Base-by-base conservation (phyloP, 805 yeast species). In the Candida suzukii region DNA sequence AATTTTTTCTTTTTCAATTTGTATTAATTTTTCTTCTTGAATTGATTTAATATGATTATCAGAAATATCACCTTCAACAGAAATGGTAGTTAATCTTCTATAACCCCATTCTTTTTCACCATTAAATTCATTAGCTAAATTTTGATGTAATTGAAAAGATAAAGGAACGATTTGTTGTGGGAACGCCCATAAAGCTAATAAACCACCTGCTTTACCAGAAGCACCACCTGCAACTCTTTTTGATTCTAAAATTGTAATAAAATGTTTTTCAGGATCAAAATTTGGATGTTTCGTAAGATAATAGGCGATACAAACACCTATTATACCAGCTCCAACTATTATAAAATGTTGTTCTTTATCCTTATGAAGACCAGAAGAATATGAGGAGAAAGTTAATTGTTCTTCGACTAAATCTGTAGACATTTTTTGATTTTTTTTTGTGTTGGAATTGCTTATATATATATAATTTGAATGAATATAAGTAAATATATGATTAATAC, bases 141-240 rank as follows among this genome's bases (percentile, higher is more conserved):
- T 83, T 54, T 83, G 87, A 64, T 91, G 99, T 46, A 91, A 70
- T 48, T 76, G 74, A 64, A 88, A 93, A 37, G 95, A 82, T 41
- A 91, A 68, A 0, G 95, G 93, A 8, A 88, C 98, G 39, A 91
- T 78, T 60, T 87, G 96, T 52, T 83, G 88, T 0, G 99, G 99
- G 61, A 93, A 93, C 0, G 98, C 98, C 95, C 97, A 90, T 19
- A 85, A 73, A 1, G 98, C 97, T 39, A 91, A 64, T 38, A 91
- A 69, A 0, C 99, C 99, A 35, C 98, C 99, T 7, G 99, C 98
- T 54, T 91, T 93, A 41, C 99, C 99, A 33, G 88, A 77, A 17
- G 99, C 98, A 37, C 96, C 98, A 40, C 96, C 95, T 0, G 98
- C 99, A 6, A 95, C 95, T 53, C 95, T 71, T 47, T 86, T 87